Percentiles rank a stretch among this genome's conserved stretches.
Evolutionary conservation across 805 yeast genomes (phyloP).

Genomic region (Candida krabiensis): DNA sequence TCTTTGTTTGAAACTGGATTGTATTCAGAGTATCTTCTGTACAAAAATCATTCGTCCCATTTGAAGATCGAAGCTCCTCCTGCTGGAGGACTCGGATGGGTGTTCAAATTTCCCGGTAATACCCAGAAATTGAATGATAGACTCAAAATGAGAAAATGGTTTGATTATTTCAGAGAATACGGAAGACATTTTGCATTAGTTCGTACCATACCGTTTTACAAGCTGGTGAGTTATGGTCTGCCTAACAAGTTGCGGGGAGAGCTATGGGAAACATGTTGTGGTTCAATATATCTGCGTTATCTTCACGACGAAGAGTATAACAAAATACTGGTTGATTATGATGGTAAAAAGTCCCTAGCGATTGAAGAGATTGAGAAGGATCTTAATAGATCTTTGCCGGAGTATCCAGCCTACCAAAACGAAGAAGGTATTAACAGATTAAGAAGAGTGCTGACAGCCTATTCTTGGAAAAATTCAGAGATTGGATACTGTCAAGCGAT

Average conservation of each 20-base stretch:
- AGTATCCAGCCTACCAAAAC: slow-evolving; percentile 89
- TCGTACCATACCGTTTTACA: slow-evolving; percentile 74
- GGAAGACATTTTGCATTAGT: slow-evolving; percentile 83
- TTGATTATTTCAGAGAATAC: slow-evolving; percentile 78
- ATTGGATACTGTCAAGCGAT: slow-evolving; percentile 99
- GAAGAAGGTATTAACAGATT: slow-evolving; percentile 82
- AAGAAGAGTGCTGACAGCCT: slow-evolving; percentile 87
- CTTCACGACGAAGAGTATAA: slow-evolving; percentile 61
- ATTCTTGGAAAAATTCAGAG: slow-evolving; percentile 95
- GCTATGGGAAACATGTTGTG: slow-evolving; percentile 90
- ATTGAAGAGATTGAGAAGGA: slow-evolving; percentile 97
- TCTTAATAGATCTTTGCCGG: slow-evolving; percentile 90
- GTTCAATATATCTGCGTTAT: slow-evolving; percentile 75
- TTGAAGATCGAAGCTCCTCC: slow-evolving; percentile 56
- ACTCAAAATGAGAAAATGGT: slow-evolving; percentile 89
- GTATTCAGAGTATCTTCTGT: slow-evolving; percentile 81
- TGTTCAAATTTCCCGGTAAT: slow-evolving; percentile 88
- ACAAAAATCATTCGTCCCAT: slow-evolving; percentile 50
- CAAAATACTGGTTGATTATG: slow-evolving; percentile 56
- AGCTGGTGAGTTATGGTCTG: slow-evolving; percentile 83
- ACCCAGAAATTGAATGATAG: slow-evolving; percentile 74
- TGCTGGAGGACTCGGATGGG: slow-evolving; percentile 82
- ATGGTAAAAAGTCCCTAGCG: slow-evolving; percentile 71
- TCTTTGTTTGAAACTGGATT: slow-evolving; percentile 66
- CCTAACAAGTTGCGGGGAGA: slow-evolving; percentile 97